Base-by-base conservation (phyloP, 23 red algal genomes). In the Rhodosorus marinus region DNA sequence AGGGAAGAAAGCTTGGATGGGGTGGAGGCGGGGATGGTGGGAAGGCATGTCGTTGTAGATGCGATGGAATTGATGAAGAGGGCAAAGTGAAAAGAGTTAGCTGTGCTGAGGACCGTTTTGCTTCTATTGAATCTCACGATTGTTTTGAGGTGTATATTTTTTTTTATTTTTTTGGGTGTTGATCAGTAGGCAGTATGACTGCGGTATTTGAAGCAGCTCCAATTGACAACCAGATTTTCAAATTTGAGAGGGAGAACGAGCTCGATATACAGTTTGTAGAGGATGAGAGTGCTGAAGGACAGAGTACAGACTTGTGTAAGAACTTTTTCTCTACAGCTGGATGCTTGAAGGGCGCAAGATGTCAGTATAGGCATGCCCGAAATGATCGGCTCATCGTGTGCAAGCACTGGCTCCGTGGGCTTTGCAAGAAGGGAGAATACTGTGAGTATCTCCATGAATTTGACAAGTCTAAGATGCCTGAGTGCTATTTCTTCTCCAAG, bases 401-500 rank as follows among this genome's bases (percentile, higher is more conserved):
- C 66, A 98, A 98, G 40, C 90, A 98, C 51, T 98, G 81, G 52
- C 53, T 98, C 43, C 66, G 90, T 8, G 90, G 90, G 8, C 59
- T 98, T 31, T 98, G 90, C 51, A 98, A 98, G 72, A 98, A 98
- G 49, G 78, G 69, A 22, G 78, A 83, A 27, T 60, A 80, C 52
- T 98, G 90, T 31, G 90, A 98, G 49, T 98, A 83, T 55, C 49
- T 98, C 7, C 90, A 98, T 51, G 72, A 72, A 11, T 81, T 86
- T 31, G 90, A 98, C 33, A 64, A 76, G 35, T 55, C 52, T 1
- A 33, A 69, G 14, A 98, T 98, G 90, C 90, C 90, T n/a, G 90
- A 98, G 54, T 98, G 90, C 49, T 98, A 76, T 69, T 98, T 98
- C 54, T 98, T 85, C 64, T 78, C 69, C 35, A 92, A 92, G 67